Percentiles rank a stretch among this genome's conserved stretches.
These are phyloP conservation scores for Saccharomycopsis malanga DNA, from an alignment of 805 yeast genomes.

Conservation along the genomic window DNA sequence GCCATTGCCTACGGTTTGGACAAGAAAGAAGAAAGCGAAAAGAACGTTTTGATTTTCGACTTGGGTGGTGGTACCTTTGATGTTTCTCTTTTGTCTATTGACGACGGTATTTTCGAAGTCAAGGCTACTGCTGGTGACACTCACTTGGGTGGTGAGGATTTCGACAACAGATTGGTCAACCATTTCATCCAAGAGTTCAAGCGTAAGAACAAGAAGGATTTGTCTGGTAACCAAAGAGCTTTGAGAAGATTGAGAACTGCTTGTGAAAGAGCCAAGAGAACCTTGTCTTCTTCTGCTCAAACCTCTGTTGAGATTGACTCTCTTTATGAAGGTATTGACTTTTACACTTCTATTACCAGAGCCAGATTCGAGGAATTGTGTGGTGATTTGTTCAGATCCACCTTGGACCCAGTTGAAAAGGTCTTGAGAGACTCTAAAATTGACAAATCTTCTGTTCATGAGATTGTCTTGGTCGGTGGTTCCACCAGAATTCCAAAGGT, in stretches of 20 bases:
- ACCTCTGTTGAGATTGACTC: constrained; percentile 96
- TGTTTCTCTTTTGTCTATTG: constrained; percentile 88
- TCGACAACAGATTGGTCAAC: constrained; percentile 92
- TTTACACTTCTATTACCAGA: constrained; percentile 96
- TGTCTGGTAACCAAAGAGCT: constrained; percentile 91
- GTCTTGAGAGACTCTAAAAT: constrained; percentile 90
- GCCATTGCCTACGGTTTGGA: constrained; percentile 96
- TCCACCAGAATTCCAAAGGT: constrained; percentile 99
- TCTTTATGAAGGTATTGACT: constrained; percentile 91
- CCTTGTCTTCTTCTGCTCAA: constrained; percentile 94
- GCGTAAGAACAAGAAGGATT: constrained; percentile 96
- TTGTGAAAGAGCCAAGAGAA: no score
- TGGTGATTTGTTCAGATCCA: constrained; percentile 92
- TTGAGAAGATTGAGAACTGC: no score
- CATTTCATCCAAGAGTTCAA: constrained; percentile 93
- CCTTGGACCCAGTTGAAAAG: constrained; percentile 93
- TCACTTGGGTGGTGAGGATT: no score
- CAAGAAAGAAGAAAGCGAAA: constrained; percentile 76
- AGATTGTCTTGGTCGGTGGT: constrained; percentile 96
- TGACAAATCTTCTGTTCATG: constrained; percentile 87
- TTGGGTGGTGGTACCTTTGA: constrained; percentile 99
- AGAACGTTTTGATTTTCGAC: no score
- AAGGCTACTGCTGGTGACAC: constrained; percentile 86
- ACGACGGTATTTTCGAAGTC: constrained; percentile 95
- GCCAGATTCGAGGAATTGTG: constrained; percentile 98